Conservation (phyloP, 345 rosid species). For the Garcia nutans region DNA sequence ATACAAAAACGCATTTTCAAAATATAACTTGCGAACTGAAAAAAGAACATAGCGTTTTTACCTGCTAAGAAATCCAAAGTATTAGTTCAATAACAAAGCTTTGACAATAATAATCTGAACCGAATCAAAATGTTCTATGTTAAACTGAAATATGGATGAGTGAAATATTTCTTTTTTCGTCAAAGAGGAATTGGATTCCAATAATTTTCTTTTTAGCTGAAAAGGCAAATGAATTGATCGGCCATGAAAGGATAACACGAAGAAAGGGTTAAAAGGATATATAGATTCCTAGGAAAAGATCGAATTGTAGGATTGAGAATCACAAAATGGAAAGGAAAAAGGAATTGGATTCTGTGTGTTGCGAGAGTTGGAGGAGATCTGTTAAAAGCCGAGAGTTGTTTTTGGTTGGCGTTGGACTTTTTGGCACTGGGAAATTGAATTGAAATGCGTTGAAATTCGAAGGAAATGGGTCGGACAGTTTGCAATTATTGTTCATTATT, state of each 20-base stretch:
- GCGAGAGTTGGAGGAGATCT: neutral
- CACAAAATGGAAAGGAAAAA: neutral
- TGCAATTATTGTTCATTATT: too few species aligned
- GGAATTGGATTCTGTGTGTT: constrained; percentile 21
- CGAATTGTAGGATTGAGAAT: constrained; percentile 8
- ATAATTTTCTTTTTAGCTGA: too few species aligned
- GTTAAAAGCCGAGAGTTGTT: neutral
- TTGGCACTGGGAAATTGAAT: too few species aligned
- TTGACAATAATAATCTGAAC: constrained; percentile 24
- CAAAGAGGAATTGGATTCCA: constrained; percentile 16
- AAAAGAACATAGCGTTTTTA: constrained; percentile 1
- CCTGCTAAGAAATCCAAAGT: constrained; percentile 33
- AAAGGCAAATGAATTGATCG: constrained; percentile 29
- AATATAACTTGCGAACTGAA: neutral
- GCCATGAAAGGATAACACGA: constrained; percentile 22
- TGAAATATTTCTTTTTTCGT: neutral
- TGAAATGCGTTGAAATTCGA: too few species aligned
- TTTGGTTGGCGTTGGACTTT: neutral
- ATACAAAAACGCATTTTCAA: neutral
- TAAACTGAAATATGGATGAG: too few species aligned
- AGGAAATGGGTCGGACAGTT: too few species aligned
- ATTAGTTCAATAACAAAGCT: constrained; percentile 17
- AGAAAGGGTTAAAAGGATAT: too few species aligned
- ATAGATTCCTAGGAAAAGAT: constrained; percentile 20
- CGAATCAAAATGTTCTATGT: neutral